Percentiles rank a stretch among this genome's conserved stretches.
Conservation (phyloP, 108 stramenopile genomes). For the Hondaea fermentalgiana region DNA sequence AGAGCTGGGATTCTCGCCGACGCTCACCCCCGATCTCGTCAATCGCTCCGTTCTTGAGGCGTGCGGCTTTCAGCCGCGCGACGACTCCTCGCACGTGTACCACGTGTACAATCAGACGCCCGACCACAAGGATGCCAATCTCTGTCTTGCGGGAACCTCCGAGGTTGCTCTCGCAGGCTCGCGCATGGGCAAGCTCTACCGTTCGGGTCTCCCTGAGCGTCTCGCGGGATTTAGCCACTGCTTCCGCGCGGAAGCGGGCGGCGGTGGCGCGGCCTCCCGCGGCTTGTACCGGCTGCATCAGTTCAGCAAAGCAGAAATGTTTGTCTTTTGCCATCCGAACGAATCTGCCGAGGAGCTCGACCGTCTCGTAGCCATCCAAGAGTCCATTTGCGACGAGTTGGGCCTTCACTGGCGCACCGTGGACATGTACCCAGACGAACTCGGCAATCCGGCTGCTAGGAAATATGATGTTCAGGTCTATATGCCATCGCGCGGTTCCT, state of each 20-base stretch:
- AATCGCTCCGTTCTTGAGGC: neutral
- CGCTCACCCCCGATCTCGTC: neutral
- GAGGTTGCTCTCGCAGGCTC: neutral
- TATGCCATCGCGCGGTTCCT: conserved; percentile 82
- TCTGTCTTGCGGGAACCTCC: conserved; percentile 14
- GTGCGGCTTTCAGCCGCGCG: conserved; percentile 25
- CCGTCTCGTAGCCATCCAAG: conserved; percentile 68
- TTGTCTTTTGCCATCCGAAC: conserved; percentile 75
- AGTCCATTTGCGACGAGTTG: conserved; percentile 68
- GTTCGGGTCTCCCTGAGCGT: conserved; percentile 55
- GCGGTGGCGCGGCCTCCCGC: conserved; percentile 82
- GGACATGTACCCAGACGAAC: conserved; percentile 84
- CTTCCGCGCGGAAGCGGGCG: conserved; percentile 96
- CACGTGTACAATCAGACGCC: neutral
- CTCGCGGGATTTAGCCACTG: conserved; percentile 85
- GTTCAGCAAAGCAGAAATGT: conserved; percentile 95
- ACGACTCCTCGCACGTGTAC: conserved; percentile 19
- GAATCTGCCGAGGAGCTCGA: conserved; percentile 74
- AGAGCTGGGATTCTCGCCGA: neutral
- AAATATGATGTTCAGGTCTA: conserved; percentile 98
- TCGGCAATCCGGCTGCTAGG: conserved; percentile 80
- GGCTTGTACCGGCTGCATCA: conserved; percentile 96
- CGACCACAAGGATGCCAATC: neutral
- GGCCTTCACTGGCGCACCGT: conserved; percentile 85
- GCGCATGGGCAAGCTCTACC: neutral